Base-by-base conservation (phyloP, 768 basidiomycete species). In the Cyclocybe cylindracea region DNA sequence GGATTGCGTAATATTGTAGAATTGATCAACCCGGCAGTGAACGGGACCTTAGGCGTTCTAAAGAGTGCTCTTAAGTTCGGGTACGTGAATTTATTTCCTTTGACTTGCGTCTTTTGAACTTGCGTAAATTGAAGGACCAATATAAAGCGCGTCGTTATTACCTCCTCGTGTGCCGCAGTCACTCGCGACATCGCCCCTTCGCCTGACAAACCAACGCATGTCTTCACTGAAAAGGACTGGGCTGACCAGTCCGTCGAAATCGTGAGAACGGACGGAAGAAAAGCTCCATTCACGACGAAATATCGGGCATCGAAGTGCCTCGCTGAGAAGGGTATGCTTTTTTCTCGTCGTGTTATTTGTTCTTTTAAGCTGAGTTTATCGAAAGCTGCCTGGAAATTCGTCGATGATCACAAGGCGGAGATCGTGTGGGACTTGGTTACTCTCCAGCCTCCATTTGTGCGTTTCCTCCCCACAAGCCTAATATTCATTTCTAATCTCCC, bases 111-210 rank as follows among this genome's bases (percentile, higher is more conserved):
- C 4, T 0, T 5, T 24, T 24, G 5, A 24, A 3, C 24, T 24
- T 24, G 24, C 24, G 4, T 14, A 34, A 1, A 5, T 33, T 43
- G n/a, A 11, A 57, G 58, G 13, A 41, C 36, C 18, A 37, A 53
- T 10, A 67, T 89, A 55, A 79, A 84, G 66, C 80, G 89, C 36
- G 67, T 90, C 11, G 77, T 89, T 11, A 63, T 87, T 53, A 85
- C 84, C 0, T 82, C 82, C 0, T 87, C 86, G 1, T 67, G 70
- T 41, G 84, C 81, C 7, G 65, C 82, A 2, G 58, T 84, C 37
- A 39, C 78, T 6, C 67, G 62, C 55, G 43, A 61, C 2, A 45
- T 55, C 50, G 58, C 64, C 41, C 37, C 49, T 1, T 18, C 54
- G 51, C 5, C 34, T n/a, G 5, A 9, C 29, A 43, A 35, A 7